Conservation (phyloP, 805 yeast genomes). For the Spencermartinsiella europaea region DNA sequence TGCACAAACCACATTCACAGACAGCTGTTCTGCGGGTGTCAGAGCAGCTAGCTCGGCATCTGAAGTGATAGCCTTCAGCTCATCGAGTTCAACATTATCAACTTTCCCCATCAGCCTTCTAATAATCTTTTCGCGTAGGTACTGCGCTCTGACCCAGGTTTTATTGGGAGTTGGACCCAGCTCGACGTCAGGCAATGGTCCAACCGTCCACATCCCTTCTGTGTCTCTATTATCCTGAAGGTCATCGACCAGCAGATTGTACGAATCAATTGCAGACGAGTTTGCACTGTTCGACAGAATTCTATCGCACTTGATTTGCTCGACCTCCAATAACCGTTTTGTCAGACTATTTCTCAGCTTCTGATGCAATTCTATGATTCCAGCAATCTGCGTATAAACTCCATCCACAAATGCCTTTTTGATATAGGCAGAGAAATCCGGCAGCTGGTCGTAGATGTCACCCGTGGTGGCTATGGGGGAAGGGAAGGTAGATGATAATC, state of each 20-base stretch:
- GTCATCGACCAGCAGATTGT: neutral
- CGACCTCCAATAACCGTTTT: constrained; percentile 27
- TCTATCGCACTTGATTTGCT: constrained; percentile 24
- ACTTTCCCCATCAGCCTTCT: constrained; percentile 14
- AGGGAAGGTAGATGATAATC: constrained; percentile 46
- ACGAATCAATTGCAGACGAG: constrained; percentile 5
- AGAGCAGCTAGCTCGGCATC: constrained; percentile 18
- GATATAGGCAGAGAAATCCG: constrained; percentile 47
- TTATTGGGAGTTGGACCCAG: constrained; percentile 16
- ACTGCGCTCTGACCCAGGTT: constrained; percentile 34
- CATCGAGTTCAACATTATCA: constrained; percentile 12
- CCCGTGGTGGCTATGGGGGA: constrained; percentile 37
- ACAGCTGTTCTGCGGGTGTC: constrained; percentile 38
- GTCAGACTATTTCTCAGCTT: constrained; percentile 49
- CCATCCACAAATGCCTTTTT: constrained; percentile 51
- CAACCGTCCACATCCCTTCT: constrained; percentile 49
- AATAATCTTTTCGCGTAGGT: constrained; percentile 30
- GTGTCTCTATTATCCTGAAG: constrained; percentile 57
- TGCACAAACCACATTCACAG: constrained; percentile 19
- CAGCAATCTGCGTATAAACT: constrained; percentile 60
- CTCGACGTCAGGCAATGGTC: constrained; percentile 28
- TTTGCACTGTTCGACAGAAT: constrained; percentile 15
- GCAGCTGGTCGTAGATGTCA: constrained; percentile 48
- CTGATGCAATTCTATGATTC: constrained; percentile 57
- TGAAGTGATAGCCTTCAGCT: neutral